A percentile compares a stretch with the other conserved stretches of the same genome.
Evolutionary conservation across 352 stramenopile genomes (phyloP).

Genomic region (Phytophthora uliginosa): DNA sequence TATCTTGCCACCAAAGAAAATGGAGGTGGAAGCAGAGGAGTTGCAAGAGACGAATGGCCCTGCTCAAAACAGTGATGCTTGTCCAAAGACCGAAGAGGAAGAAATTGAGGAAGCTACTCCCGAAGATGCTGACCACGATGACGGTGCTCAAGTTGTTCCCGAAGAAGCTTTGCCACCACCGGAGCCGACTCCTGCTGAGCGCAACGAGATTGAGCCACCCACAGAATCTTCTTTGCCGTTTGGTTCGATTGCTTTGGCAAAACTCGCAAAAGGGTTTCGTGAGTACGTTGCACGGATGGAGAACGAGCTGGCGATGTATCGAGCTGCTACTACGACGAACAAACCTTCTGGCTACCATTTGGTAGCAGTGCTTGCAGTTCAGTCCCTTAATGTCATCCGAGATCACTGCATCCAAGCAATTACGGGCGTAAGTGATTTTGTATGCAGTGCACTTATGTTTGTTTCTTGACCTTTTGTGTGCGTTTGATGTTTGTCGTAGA

Average conservation of each 20-base stretch:
- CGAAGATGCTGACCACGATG: slow-evolving; percentile 22
- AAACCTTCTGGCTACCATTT: slow-evolving; percentile 39
- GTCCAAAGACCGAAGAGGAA: slow-evolving; percentile 1
- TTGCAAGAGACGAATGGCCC: neutral
- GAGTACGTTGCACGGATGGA: slow-evolving; percentile 42
- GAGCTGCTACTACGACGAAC: neutral
- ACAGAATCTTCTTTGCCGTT: slow-evolving; percentile 50
- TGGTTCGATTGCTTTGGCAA: slow-evolving; percentile 30
- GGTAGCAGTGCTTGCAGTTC: slow-evolving; percentile 54
- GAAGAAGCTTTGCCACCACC: slow-evolving; percentile 11
- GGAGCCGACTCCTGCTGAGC: slow-evolving; percentile 40
- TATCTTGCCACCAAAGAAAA: slow-evolving; percentile 15
- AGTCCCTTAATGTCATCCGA: slow-evolving; percentile 58
- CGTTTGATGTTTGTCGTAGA: slow-evolving; percentile 39
- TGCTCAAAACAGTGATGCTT: slow-evolving; percentile 2
- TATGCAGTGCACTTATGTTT: neutral
- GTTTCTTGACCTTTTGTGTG: slow-evolving; percentile 8
- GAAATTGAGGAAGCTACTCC: slow-evolving; percentile 1
- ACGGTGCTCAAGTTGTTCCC: neutral
- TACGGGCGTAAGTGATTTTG: slow-evolving; percentile 53
- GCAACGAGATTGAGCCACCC: slow-evolving; percentile 47
- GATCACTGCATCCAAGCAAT: slow-evolving; percentile 72
- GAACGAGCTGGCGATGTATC: slow-evolving; percentile 13
- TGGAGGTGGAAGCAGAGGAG: slow-evolving; percentile 11
- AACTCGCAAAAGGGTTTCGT: slow-evolving; percentile 45